Percentiles rank a stretch among this genome's conserved stretches.
Evolutionary conservation across 2,329 filamentous ascomycete genomes (phyloP).

Genomic region (Chaetomium strumarium): DNA sequence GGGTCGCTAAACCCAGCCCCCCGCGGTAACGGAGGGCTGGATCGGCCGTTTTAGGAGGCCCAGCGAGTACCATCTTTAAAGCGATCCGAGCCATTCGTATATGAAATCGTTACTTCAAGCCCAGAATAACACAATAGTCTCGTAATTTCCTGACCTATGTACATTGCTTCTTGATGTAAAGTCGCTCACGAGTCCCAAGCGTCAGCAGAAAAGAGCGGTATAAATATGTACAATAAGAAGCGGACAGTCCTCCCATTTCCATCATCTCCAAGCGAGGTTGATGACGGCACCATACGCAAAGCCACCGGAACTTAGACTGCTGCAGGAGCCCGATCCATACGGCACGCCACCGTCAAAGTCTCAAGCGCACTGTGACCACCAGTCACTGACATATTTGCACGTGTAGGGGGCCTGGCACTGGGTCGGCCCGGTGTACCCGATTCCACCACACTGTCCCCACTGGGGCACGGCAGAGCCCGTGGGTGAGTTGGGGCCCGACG

Average conservation of each 20-base stretch:
- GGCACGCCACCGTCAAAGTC: not conserved
- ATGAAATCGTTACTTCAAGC: too few species aligned
- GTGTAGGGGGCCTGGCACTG: slow-evolving; percentile 29
- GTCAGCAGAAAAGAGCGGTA: too few species aligned
- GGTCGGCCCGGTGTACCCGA: slow-evolving; percentile 31
- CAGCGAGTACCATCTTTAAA: too few species aligned
- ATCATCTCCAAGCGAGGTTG: not conserved
- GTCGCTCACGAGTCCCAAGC: too few species aligned
- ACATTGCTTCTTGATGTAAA: not conserved
- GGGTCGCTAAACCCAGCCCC: too few species aligned
- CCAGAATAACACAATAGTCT: too few species aligned
- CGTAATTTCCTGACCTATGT: too few species aligned
- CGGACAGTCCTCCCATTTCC: not conserved
- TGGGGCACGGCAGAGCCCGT: slow-evolving; percentile 26
- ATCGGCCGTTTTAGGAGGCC: too few species aligned
- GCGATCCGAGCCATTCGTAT: too few species aligned
- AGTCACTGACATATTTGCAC: slow-evolving; percentile 27
- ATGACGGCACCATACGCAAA: not conserved
- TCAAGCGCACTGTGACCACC: slow-evolving; percentile 31
- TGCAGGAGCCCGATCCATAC: too few species aligned
- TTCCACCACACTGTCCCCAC: slow-evolving; percentile 35
- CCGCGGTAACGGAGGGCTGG: too few species aligned
- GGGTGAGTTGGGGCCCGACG: not conserved
- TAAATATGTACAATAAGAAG: too few species aligned
- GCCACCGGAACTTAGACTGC: not conserved